A percentile compares a stretch with the other conserved stretches of the same genome.
Evolutionary conservation across 2,329 filamentous ascomycete genomes (phyloP).

Genomic region (Fusarium cicatricum): DNA sequence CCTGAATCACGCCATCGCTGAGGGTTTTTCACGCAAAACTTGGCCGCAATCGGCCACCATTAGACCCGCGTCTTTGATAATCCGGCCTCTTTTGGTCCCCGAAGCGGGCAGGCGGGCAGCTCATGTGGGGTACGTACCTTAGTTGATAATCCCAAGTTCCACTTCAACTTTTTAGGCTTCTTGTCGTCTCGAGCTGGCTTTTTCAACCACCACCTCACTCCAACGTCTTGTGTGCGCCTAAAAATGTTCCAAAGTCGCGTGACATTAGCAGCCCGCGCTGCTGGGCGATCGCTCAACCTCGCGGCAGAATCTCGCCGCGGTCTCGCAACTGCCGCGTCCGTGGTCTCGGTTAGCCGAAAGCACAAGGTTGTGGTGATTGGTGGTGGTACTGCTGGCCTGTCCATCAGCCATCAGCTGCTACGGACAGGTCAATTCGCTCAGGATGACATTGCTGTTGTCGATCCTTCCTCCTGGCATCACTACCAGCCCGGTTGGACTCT

Average conservation of each 20-base stretch:
- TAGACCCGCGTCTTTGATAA: not conserved
- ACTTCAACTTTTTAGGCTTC: constrained; percentile 17
- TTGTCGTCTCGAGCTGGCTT: constrained; percentile 7
- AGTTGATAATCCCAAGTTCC: constrained; percentile 14
- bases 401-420: constrained; percentile 73
- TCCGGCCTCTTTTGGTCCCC: not conserved
- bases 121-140: constrained; percentile 31
- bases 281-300: constrained; percentile 6
- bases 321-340: constrained; percentile 25
- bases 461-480: constrained; percentile 70
- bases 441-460: constrained; percentile 70
- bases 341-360: constrained; percentile 30
- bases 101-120: not conserved
- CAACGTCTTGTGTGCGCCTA: not conserved
- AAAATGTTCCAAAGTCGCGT: constrained; percentile 37
- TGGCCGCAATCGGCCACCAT: constrained; percentile 10
- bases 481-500: constrained; percentile 77
- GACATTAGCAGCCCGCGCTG: constrained; percentile 23
- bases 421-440: constrained; percentile 62
- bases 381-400: constrained; percentile 70
- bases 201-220: constrained; percentile 7
- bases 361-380: constrained; percentile 75
- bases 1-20: constrained; percentile 13
- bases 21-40: not conserved
- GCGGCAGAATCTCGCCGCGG: constrained; percentile 1